These are phyloP conservation scores for Cyamopsis tetragonoloba DNA, from an alignment of 306 rosid genomes.

Conservation along the genomic window DNA sequence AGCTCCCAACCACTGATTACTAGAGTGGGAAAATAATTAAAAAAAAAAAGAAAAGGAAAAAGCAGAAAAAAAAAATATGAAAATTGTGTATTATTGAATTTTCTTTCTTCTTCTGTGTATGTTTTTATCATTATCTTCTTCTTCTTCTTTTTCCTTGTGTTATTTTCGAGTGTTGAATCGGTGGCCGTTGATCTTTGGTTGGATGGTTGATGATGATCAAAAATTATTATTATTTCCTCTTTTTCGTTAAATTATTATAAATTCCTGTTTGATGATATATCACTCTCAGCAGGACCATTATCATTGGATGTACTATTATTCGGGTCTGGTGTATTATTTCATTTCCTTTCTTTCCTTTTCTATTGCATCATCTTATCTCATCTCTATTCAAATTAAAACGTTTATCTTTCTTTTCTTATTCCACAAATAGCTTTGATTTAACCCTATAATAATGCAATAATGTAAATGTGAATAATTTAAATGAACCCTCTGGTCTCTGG, in stretches of 20 bases:
- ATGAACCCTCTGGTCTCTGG: not conserved
- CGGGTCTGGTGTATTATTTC: constrained; percentile 6
- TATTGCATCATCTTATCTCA: no score
- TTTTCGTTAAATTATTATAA: not conserved
- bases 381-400: not conserved
- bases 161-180: constrained; percentile 18
- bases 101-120: constrained; percentile 16
- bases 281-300: not conserved
- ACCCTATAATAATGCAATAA: not conserved
- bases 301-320: constrained; percentile 15
- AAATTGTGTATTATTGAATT: constrained; percentile 6
- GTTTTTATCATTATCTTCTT: not conserved
- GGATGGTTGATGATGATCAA: constrained; percentile 24
- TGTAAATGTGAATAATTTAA: no score
- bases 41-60: no score
- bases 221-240: no score
- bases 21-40: no score
- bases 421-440: not conserved
- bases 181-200: constrained; percentile 31
- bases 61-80: not conserved
- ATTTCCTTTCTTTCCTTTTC: not conserved
- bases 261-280: constrained; percentile 27
- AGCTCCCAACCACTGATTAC: constrained; percentile 50
- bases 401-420: not conserved
- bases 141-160: not conserved